These are phyloP conservation scores for Tulasnella sp. DNA, from an alignment of 768 basidiomycete genomes.

Conservation along the genomic window DNA sequence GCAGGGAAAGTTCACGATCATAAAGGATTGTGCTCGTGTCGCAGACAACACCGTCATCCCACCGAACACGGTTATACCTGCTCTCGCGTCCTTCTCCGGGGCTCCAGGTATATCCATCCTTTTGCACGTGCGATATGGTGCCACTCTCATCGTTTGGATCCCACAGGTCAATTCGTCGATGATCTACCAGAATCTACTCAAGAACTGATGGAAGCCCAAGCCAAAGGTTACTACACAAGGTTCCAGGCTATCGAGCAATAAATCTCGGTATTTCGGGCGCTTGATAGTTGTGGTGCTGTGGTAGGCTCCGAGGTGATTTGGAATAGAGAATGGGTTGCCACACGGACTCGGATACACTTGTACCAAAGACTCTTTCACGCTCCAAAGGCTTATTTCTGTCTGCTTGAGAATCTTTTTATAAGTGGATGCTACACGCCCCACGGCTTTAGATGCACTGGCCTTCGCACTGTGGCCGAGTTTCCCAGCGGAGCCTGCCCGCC, in stretches of 20 bases:
- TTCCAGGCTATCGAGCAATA: conserved; percentile 44
- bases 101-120: conserved; percentile 57
- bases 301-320: too few species aligned
- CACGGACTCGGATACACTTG: too few species aligned
- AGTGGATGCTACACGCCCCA: too few species aligned
- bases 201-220: conserved; percentile 75
- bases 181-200: conserved; percentile 91
- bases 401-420: too few species aligned
- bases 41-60: conserved; percentile 84
- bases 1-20: conserved; percentile 92
- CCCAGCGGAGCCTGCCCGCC: too few species aligned
- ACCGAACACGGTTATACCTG: conserved; percentile 86
- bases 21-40: conserved; percentile 88
- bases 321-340: too few species aligned
- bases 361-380: too few species aligned
- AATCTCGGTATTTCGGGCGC: too few species aligned
- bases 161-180: conserved; percentile 61
- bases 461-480: too few species aligned
- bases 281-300: too few species aligned
- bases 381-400: too few species aligned
- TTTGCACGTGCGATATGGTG: background rate
- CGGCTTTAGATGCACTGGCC: too few species aligned
- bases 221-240: conserved; percentile 74
- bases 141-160: background rate
- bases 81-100: conserved; percentile 72